Evolutionary conservation across 345 rosid species (phyloP).

Genomic region (Eucalyptus globulus): DNA sequence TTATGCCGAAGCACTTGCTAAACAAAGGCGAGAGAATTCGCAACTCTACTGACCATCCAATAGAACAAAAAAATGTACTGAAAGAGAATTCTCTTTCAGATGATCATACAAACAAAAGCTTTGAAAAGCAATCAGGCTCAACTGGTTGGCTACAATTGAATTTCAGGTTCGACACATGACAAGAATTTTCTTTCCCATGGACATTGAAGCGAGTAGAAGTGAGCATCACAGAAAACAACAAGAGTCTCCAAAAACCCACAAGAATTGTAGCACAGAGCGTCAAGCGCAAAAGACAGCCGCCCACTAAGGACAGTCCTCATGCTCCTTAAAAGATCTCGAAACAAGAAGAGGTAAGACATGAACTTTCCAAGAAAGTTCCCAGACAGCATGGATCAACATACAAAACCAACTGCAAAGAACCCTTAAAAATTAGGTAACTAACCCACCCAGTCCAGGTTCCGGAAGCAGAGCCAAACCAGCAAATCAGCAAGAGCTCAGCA

Average conservation of each 20-base stretch:
- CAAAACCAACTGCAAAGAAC: neutral
- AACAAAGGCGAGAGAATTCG: neutral
- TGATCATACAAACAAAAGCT: neutral
- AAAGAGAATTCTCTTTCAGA: neutral
- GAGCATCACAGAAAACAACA: neutral
- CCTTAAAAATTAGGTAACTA: neutral
- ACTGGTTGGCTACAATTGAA: neutral
- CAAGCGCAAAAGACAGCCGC: neutral
- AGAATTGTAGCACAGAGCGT: neutral
- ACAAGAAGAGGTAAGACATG: neutral
- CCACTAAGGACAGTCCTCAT: neutral
- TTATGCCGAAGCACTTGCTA: neutral
- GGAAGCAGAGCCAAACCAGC: conserved; percentile 11
- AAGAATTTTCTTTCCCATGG: neutral
- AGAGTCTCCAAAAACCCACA: neutral
- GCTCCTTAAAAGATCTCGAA: neutral
- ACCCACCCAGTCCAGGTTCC: conserved; percentile 13
- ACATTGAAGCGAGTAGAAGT: neutral
- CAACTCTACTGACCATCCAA: neutral
- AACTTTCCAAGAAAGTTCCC: neutral
- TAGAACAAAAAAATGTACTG: neutral
- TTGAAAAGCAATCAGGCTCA: neutral
- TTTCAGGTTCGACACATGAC: neutral
- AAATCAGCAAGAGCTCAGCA: conserved; percentile 5
- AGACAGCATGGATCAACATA: neutral